Percentiles rank a stretch among this genome's conserved stretches.
phyloP scores from a whole-genome alignment of 345 rosid genomes.

The Populus ilicifolia region DNA sequence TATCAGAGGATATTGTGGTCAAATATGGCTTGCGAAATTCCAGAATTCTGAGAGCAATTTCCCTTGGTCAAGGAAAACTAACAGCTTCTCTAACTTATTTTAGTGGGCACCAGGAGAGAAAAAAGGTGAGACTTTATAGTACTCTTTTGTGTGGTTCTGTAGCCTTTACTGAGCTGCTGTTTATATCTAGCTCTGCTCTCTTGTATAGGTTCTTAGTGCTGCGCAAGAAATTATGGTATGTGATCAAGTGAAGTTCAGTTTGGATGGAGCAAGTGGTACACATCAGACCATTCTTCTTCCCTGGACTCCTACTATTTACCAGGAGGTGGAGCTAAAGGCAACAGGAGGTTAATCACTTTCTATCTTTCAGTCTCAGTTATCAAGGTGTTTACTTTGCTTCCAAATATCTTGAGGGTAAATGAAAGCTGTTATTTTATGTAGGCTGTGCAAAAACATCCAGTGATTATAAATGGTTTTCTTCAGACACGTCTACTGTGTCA shows the following conservation, averaged over 20 bases:
- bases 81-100: conserved; percentile 68
- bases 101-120: conserved; percentile 41
- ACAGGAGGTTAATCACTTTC: conserved; percentile 58
- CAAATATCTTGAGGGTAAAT: conserved; percentile 14
- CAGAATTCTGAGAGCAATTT: conserved; percentile 56
- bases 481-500: conserved; percentile 55
- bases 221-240: conserved; percentile 78
- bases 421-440: conserved; percentile 24
- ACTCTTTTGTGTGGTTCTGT: not conserved
- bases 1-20: conserved; percentile 44
- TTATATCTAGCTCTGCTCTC: conserved; percentile 19
- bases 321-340: conserved; percentile 76
- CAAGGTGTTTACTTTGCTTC: not conserved
- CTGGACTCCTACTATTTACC: conserved; percentile 76
- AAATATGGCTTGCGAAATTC: conserved; percentile 51
- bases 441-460: conserved; percentile 75
- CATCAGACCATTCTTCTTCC: conserved; percentile 60
- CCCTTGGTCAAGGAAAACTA: conserved; percentile 66
- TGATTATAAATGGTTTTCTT: conserved; percentile 94
- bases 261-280: conserved; percentile 36
- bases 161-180: not conserved
- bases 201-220: conserved; percentile 60
- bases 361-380: not conserved
- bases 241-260: conserved; percentile 55
- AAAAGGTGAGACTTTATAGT: conserved; percentile 46